These are phyloP conservation scores for Rhizodiscina lignyota DNA, from an alignment of 495 filamentous ascomycete genomes.

Conservation along the genomic window DNA sequence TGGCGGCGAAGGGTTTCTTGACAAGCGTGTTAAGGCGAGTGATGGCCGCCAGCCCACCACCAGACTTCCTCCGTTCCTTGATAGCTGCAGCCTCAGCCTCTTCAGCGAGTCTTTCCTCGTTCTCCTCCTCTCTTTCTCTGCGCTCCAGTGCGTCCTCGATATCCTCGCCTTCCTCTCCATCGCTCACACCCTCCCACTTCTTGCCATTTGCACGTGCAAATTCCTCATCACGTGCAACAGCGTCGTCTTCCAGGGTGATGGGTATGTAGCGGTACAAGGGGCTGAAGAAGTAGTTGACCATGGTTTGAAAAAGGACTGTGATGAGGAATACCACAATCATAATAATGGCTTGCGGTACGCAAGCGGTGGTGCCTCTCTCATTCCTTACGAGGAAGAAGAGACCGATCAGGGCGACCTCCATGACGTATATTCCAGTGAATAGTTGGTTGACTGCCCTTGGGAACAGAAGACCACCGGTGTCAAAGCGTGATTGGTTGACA, in stretches of 20 bases:
- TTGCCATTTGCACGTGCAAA: slow-evolving; percentile 58
- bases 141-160: slow-evolving; percentile 27
- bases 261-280: slow-evolving; percentile 81
- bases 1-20: not conserved
- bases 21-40: slow-evolving; percentile 1
- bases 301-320: slow-evolving; percentile 65
- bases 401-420: slow-evolving; percentile 83
- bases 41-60: slow-evolving; percentile 1
- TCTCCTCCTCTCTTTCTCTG: slow-evolving; percentile 20
- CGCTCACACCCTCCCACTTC: slow-evolving; percentile 30
- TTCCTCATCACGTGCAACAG: slow-evolving; percentile 71
- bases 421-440: slow-evolving; percentile 85
- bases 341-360: slow-evolving; percentile 69
- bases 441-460: slow-evolving; percentile 91
- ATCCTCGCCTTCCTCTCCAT: slow-evolving; percentile 33
- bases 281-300: slow-evolving; percentile 71
- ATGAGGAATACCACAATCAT: slow-evolving; percentile 64
- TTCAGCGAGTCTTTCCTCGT: slow-evolving; percentile 24
- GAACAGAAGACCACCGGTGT: slow-evolving; percentile 88
- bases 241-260: slow-evolving; percentile 91
- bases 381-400: slow-evolving; percentile 77
- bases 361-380: slow-evolving; percentile 37
- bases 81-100: slow-evolving; percentile 43
- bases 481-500: slow-evolving; percentile 75
- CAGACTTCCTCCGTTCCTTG: slow-evolving; percentile 20